Percentiles rank a stretch among this genome's conserved stretches.
These are phyloP conservation scores for Boletus sp. DNA, from an alignment of 768 basidiomycete species.

Conservation along the genomic window DNA sequence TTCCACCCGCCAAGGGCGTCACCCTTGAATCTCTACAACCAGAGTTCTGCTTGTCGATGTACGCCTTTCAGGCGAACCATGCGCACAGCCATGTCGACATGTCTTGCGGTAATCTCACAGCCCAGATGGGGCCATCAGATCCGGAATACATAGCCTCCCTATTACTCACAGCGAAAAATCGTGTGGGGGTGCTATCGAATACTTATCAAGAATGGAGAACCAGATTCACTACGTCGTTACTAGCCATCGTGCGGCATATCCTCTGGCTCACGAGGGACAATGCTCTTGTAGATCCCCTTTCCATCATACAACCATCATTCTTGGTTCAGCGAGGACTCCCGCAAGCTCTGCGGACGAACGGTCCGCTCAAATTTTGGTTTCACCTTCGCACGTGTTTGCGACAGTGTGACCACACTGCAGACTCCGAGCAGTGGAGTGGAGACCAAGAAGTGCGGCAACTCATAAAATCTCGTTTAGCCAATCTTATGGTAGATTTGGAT, in stretches of 20 bases:
- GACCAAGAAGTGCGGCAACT: constrained; percentile 36
- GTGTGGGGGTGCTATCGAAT: constrained; percentile 9
- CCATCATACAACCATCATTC: constrained; percentile 81
- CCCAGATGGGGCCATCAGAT: constrained; percentile 30
- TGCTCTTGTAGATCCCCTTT: constrained; percentile 68
- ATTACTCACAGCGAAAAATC: constrained; percentile 11
- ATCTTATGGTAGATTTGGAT: constrained; percentile 45
- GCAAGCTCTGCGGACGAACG: constrained; percentile 62
- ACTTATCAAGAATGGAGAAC: constrained; percentile 31
- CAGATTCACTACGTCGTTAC: constrained; percentile 33
- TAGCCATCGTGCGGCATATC: constrained; percentile 45
- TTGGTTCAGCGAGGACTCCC: constrained; percentile 76
- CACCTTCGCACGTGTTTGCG: constrained; percentile 58
- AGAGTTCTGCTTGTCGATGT: constrained; percentile 20
- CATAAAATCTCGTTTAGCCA: constrained; percentile 38
- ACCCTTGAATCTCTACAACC: constrained; percentile 11
- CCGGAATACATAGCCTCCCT: constrained; percentile 28
- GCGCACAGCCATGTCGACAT: constrained; percentile 11
- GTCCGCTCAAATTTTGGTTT: constrained; percentile 73
- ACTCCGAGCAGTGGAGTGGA: constrained; percentile 9
- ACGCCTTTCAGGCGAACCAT: constrained; percentile 18
- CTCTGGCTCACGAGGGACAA: constrained; percentile 50
- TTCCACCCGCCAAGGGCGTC: background rate
- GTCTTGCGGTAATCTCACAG: constrained; percentile 20
- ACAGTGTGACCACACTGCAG: constrained; percentile 42